Conservation (phyloP, 2,329 filamentous ascomycete genomes). For the Phialophora verrucosa region DNA sequence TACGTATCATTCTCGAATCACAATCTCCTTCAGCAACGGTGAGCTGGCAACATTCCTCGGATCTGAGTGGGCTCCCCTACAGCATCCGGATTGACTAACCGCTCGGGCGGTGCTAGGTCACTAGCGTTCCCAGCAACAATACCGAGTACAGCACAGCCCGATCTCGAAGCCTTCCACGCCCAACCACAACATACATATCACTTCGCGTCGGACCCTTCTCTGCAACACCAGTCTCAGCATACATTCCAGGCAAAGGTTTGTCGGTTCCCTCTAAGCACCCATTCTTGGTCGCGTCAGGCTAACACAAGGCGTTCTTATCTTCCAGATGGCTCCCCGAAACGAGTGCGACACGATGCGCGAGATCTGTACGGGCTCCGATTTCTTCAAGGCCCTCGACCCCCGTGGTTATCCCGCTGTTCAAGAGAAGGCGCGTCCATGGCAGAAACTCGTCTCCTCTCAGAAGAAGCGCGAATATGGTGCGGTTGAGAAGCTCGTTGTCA, state of each 20-base stretch:
- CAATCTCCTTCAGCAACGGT: background rate
- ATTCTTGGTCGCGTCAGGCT: background rate
- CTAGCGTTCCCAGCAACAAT: background rate
- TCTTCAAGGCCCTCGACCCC: slow-evolving; percentile 14
- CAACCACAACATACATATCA: slow-evolving; percentile 6
- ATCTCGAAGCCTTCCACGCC: background rate
- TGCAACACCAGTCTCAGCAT: slow-evolving; percentile 2
- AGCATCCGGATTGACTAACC: background rate
- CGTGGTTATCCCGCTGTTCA: slow-evolving; percentile 20
- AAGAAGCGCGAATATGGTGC: slow-evolving; percentile 8
- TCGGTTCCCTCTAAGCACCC: background rate
- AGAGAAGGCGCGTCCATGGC: slow-evolving; percentile 21
- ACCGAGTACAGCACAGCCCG: background rate
- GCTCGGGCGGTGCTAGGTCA: background rate
- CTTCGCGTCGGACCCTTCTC: slow-evolving; percentile 5
- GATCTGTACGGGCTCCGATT: slow-evolving; percentile 2
- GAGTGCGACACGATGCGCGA: slow-evolving; percentile 7
- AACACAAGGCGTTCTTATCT: slow-evolving; percentile 8
- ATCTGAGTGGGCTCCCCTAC: background rate
- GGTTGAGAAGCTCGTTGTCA: slow-evolving; percentile 13
- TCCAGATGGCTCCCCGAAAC: slow-evolving; percentile 14
- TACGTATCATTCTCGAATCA: background rate
- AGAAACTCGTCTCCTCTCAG: slow-evolving; percentile 6
- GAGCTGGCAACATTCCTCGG: background rate
- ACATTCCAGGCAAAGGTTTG: slow-evolving; percentile 4